Evolutionary conservation across 2,329 filamentous ascomycete species (phyloP).

Genomic region (Orbilia oligospora): DNA sequence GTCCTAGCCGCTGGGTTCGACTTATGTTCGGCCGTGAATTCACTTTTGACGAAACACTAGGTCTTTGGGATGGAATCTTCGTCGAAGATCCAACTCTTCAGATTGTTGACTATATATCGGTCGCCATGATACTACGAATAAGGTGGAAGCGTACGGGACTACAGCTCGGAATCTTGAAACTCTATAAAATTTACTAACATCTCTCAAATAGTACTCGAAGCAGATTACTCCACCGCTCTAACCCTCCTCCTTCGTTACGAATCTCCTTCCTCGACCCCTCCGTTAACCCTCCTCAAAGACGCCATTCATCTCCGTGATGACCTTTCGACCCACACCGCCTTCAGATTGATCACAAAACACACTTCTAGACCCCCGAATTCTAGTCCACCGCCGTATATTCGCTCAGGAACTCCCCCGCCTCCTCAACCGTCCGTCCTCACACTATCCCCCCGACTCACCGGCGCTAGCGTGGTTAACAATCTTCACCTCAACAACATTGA

Average conservation of each 20-base stretch:
- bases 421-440: conserved; percentile 52
- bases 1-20: conserved; percentile 85
- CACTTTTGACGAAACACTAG: conserved; percentile 84
- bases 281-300: conserved; percentile 83
- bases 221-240: conserved; percentile 88
- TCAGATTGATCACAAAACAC: conserved; percentile 49
- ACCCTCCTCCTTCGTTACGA: conserved; percentile 87
- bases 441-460: conserved; percentile 67
- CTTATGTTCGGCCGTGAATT: conserved; percentile 95
- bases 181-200: background rate
- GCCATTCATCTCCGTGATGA: conserved; percentile 81
- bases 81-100: conserved; percentile 85
- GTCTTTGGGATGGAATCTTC: conserved; percentile 92
- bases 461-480: conserved; percentile 72
- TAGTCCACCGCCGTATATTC: conserved; percentile 38
- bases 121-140: conserved; percentile 92
- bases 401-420: conserved; percentile 57
- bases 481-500: conserved; percentile 68
- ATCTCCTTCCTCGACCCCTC: conserved; percentile 74
- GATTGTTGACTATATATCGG: conserved; percentile 89
- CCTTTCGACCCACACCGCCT: conserved; percentile 68
- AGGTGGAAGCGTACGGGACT: conserved; percentile 81
- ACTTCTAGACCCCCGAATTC: conserved; percentile 30
- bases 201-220: conserved; percentile 77
- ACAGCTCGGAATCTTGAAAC: conserved; percentile 65